These are phyloP conservation scores for Aquilaria malaccensis DNA, from an alignment of 345 rosid species.

Conservation along the genomic window DNA sequence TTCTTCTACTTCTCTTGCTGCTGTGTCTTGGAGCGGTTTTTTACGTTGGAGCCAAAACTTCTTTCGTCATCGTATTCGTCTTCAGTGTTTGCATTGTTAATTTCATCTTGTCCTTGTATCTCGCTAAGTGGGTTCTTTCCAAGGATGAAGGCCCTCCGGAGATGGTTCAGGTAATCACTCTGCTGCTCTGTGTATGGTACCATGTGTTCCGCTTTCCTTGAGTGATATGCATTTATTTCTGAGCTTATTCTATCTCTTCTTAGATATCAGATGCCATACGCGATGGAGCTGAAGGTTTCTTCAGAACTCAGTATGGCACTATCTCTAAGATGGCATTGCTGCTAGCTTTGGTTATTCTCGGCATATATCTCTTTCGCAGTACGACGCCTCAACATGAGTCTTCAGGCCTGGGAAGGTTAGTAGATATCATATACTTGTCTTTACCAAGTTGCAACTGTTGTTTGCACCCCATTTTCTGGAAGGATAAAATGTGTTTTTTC, in stretches of 20 bases:
- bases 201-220: no score
- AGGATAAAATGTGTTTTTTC: constrained; percentile 15
- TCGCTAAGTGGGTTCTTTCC: constrained; percentile 90
- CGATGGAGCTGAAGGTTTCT: constrained; percentile 98
- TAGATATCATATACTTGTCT: constrained; percentile 3
- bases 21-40: constrained; percentile 68
- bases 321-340: constrained; percentile 94
- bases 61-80: constrained; percentile 90
- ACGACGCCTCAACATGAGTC: constrained; percentile 95
- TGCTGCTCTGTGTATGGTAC: background rate
- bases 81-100: constrained; percentile 75
- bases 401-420: constrained; percentile 92
- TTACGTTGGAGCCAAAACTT: constrained; percentile 86
- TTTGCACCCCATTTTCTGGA: background rate
- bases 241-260: constrained; percentile 27
- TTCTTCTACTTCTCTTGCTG: constrained; percentile 57
- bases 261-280: constrained; percentile 99
- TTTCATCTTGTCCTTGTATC: constrained; percentile 70
- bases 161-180: constrained; percentile 70
- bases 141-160: constrained; percentile 99
- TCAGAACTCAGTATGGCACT: constrained; percentile 95
- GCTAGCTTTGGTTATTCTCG: constrained; percentile 79
- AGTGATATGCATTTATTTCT: background rate
- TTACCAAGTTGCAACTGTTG: constrained; percentile 7
- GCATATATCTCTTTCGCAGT: constrained; percentile 80